Base-by-base conservation (phyloP, 208 protist species). In the Jaenimonas drosophilae region DNA sequence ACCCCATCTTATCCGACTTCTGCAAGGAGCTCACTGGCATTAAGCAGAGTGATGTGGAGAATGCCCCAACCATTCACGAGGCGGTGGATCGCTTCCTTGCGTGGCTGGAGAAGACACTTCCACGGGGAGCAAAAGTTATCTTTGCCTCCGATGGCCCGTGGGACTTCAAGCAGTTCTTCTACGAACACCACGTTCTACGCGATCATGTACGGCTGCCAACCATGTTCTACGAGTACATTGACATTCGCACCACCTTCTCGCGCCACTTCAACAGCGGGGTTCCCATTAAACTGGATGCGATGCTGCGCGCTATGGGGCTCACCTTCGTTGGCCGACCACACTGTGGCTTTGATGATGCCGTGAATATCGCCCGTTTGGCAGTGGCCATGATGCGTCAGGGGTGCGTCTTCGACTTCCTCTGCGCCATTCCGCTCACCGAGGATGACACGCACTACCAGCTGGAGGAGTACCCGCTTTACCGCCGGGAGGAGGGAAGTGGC, bases 1-100 rank as follows among this genome's bases (percentile, higher is more conserved):
- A 95, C 50, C 78, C 88, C 0, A 53, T 30, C n/a, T 74, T 98
- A 4, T 89, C 83, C 0, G 45, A 57, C 1, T 97, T 98, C 48
- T 98, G 96, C 70, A 93, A 58, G 3, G 32, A 87, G 49, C 62
- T 97, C n/a, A 98, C 96, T 4, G 96, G 96, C 33, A 97, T 98
- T 23, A 71, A 64, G 47, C 94, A 98, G 68, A 69, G 76, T n/a
- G 43, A 76, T 34, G 88, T 97, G 0, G 89, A 96, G 40, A 56
- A 49, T 1, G 88, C 79, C 14, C 72, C 71, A 6, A 49, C 40
- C 21, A 68, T 96, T 24, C 64, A 42, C 16, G 79, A 79, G 57
- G 88, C 80, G 1, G 63, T 96, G 4, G 48, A 70, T 21, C 27
- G 54, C 0, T 89, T 96, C 52, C 71, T 77, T 49, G 45, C 62